Conservation (phyloP, 176 grass and related monocot genomes). For the Ampelocalamus luodianensis region DNA sequence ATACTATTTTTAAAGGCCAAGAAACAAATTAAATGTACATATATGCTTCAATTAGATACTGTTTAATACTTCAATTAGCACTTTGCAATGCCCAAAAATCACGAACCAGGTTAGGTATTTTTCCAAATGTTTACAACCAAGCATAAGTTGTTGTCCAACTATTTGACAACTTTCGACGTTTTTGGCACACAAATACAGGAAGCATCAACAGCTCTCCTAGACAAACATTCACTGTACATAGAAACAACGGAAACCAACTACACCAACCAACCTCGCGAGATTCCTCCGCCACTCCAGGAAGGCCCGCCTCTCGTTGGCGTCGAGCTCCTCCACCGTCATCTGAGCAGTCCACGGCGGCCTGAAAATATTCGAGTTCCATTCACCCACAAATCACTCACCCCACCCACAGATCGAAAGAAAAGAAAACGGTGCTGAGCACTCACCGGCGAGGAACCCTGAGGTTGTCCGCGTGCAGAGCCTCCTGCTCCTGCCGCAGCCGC, state of each 20-base stretch:
- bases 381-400: background rate
- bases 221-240: background rate
- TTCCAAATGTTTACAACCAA: background rate
- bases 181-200: background rate
- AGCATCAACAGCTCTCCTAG: background rate
- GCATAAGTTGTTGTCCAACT: background rate
- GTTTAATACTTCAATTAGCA: background rate
- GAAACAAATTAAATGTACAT: background rate
- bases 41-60: background rate
- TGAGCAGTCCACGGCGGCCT: constrained; percentile 69
- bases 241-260: background rate
- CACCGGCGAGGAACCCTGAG: constrained; percentile 74
- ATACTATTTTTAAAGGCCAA: background rate
- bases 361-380: background rate
- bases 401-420: background rate
- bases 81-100: background rate
- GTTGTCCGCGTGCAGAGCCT: constrained; percentile 63
- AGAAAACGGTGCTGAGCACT: background rate
- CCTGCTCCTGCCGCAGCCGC: constrained; percentile 58
- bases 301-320: constrained; percentile 66
- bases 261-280: constrained; percentile 70
- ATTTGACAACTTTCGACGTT: background rate
- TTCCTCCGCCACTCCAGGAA: constrained; percentile 81
- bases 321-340: constrained; percentile 77
- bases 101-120: background rate